phyloP scores from a whole-genome alignment of 2,329 filamentous ascomycete species.

The Paraphoma sp. region DNA sequence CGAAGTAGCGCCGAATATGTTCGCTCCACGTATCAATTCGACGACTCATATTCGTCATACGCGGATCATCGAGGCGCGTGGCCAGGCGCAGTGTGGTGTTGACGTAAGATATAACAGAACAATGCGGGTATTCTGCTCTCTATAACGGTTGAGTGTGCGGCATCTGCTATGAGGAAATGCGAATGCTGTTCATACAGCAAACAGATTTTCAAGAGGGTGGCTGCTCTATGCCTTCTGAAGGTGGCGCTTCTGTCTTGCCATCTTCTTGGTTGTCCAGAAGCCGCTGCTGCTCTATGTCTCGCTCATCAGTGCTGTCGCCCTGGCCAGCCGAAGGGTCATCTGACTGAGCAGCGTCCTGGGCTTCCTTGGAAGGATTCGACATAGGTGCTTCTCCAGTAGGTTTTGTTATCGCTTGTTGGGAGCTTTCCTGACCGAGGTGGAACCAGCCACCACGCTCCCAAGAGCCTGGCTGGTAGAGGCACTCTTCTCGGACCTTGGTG shows the following conservation, averaged over 20 bases:
- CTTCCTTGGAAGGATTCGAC: conserved; percentile 23
- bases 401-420: conserved; percentile 47
- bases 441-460: conserved; percentile 95
- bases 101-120: too few species aligned
- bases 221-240: background rate
- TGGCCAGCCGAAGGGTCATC: conserved; percentile 30
- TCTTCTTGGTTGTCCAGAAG: conserved; percentile 25
- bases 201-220: background rate
- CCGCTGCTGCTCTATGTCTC: conserved; percentile 30
- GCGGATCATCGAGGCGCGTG: too few species aligned
- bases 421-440: conserved; percentile 46
- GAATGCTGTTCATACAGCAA: too few species aligned
- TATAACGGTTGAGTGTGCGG: too few species aligned
- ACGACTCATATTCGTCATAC: too few species aligned
- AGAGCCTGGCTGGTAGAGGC: conserved; percentile 71
- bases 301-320: conserved; percentile 15
- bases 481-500: conserved; percentile 62
- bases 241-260: conserved; percentile 5
- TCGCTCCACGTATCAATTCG: too few species aligned
- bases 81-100: too few species aligned
- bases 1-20: too few species aligned
- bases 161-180: too few species aligned
- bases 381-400: conserved; percentile 32
- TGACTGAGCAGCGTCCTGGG: conserved; percentile 21
- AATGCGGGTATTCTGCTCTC: too few species aligned